These are phyloP conservation scores for Leishmania arabica DNA, from an alignment of 208 protist genomes.

Conservation along the genomic window DNA sequence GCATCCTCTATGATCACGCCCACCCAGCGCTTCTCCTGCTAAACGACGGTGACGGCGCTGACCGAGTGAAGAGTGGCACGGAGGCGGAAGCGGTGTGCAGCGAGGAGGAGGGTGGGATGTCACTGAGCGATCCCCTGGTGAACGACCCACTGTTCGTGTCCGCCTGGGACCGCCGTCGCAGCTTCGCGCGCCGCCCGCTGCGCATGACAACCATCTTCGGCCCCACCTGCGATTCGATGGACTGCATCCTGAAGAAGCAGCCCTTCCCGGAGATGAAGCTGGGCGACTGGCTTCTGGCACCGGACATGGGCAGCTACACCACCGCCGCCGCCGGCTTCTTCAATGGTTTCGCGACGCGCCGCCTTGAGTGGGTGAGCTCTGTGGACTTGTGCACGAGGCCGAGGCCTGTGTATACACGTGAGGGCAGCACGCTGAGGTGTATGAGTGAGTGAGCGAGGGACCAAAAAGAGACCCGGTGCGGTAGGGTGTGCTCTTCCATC, in stretches of 20 bases:
- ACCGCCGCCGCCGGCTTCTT: constrained; percentile 69
- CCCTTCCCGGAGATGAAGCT: constrained; percentile 74
- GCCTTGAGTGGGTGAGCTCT: constrained; percentile 50
- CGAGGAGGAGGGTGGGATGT: constrained; percentile 26
- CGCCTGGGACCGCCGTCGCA: constrained; percentile 25
- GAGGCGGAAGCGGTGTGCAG: neutral
- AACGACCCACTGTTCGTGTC: constrained; percentile 26
- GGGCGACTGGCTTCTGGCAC: constrained; percentile 82
- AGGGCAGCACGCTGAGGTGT: neutral
- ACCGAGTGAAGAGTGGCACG: neutral
- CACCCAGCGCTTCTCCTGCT: constrained; percentile 53
- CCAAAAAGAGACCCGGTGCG: no score
- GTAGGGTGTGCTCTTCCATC: no score
- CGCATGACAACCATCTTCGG: constrained; percentile 79
- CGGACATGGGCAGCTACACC: constrained; percentile 90
- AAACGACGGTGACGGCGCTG: constrained; percentile 38
- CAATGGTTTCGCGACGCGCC: constrained; percentile 82
- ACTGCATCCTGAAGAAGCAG: constrained; percentile 73
- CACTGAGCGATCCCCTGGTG: constrained; percentile 13
- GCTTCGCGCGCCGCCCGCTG: constrained; percentile 31
- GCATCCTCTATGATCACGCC: constrained; percentile 82
- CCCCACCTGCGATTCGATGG: constrained; percentile 86
- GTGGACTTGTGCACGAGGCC: constrained; percentile 22
- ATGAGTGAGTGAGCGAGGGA: neutral
- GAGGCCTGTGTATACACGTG: neutral